These are phyloP conservation scores for Skeletonema marinoi DNA, from an alignment of 108 stramenopile genomes.

Conservation along the genomic window DNA sequence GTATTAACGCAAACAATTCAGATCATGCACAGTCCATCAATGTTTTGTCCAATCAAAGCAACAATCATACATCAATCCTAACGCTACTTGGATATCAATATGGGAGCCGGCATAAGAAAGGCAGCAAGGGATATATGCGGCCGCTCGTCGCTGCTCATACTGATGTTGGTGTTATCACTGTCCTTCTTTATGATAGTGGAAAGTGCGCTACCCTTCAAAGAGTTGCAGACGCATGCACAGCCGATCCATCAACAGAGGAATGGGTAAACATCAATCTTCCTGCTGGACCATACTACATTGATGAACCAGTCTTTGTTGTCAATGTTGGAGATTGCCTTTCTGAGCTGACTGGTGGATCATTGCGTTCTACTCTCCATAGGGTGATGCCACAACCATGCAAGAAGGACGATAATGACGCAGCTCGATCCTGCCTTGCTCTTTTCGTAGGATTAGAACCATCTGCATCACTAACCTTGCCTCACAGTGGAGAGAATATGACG, in stretches of 20 bases:
- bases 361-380: constrained; percentile 72
- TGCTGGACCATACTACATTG: not conserved
- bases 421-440: constrained; percentile 68
- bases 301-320: constrained; percentile 76
- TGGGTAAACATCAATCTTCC: constrained; percentile 70
- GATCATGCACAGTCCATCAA: constrained; percentile 23
- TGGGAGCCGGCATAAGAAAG: constrained; percentile 65
- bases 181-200: constrained; percentile 71
- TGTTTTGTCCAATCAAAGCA: constrained; percentile 19
- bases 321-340: constrained; percentile 84
- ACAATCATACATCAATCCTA: constrained; percentile 64
- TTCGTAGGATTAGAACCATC: constrained; percentile 71
- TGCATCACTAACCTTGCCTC: constrained; percentile 26
- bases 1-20: constrained; percentile 35
- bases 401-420: constrained; percentile 8
- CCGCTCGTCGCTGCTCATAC: constrained; percentile 79
- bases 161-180: constrained; percentile 77
- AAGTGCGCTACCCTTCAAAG: constrained; percentile 69
- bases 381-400: constrained; percentile 51
- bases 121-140: constrained; percentile 37
- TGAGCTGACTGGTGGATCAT: constrained; percentile 50
- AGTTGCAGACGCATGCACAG: not conserved
- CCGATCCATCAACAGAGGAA: constrained; percentile 3
- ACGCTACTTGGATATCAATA: constrained; percentile 71
- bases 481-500: constrained; percentile 41